phyloP scores from a whole-genome alignment of 495 filamentous ascomycete species.

The Sordaria brevicollis region DNA sequence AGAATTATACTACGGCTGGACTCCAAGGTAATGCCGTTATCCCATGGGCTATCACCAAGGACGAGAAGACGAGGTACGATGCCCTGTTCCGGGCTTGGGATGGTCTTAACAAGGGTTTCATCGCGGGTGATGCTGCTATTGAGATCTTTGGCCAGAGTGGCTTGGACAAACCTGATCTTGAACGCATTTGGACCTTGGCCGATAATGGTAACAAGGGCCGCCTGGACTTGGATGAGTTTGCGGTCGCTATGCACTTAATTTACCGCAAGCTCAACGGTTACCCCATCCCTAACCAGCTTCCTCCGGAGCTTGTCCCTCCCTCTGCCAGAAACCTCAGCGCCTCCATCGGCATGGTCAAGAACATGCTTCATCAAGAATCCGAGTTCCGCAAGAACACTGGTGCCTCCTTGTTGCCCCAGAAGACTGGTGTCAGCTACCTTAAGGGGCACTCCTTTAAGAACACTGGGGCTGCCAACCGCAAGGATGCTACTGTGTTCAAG shows the following conservation, averaged over 20 bases:
- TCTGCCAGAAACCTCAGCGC: slow-evolving; percentile 91
- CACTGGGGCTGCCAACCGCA: slow-evolving; percentile 44
- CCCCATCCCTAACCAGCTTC: slow-evolving; percentile 81
- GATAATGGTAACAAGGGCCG: slow-evolving; percentile 89
- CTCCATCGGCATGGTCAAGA: slow-evolving; percentile 87
- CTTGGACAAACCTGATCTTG: slow-evolving; percentile 76
- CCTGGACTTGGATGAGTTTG: slow-evolving; percentile 95
- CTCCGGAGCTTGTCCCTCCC: slow-evolving; percentile 88
- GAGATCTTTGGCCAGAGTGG: slow-evolving; percentile 98
- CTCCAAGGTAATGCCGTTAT: slow-evolving; percentile 89
- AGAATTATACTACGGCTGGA: slow-evolving; percentile 71
- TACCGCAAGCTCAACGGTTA: slow-evolving; percentile 95
- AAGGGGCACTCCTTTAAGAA: slow-evolving; percentile 88
- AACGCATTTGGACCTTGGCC: slow-evolving; percentile 89
- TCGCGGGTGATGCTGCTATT: slow-evolving; percentile 86
- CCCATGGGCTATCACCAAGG: slow-evolving; percentile 98
- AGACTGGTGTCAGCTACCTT: slow-evolving; percentile 94
- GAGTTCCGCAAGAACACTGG: slow-evolving; percentile 73
- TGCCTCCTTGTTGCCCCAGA: slow-evolving; percentile 80
- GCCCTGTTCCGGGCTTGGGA: slow-evolving; percentile 95
- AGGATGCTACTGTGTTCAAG: slow-evolving; percentile 94
- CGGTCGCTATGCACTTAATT: slow-evolving; percentile 98
- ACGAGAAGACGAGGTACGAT: slow-evolving; percentile 97
- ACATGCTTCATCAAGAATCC: slow-evolving; percentile 81
- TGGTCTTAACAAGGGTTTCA: slow-evolving; percentile 85